Evolutionary conservation across 371 early-diverging fungal genomes (phyloP), one percentile per base, ranked within the genome.

Genomic region (Antonospora locustae): DNA sequence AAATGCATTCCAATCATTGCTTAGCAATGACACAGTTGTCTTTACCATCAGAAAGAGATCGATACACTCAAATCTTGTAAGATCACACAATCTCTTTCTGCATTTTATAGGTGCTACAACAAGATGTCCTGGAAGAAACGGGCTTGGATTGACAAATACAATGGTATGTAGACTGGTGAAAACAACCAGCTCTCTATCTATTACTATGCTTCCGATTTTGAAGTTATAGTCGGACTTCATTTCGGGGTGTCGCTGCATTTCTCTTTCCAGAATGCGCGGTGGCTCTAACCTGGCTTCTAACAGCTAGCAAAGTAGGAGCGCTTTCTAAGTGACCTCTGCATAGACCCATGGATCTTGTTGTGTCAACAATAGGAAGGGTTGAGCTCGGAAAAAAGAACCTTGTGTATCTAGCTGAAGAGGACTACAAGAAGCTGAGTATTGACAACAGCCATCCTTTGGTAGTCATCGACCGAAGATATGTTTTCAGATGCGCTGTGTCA

Each of bases 121-220:
- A n/a, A 63, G 45, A 51, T 67, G 67, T 43, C 59, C 44, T 34
- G 50, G 50, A 16, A 67, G 48, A 48, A 67, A 62, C 0, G 67
- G 67, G 22, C 59, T 16, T 43, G 63, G 22, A 44, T 61, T 62
- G 1, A 48, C 41, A 46, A 67, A 67, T 1, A 63, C 39, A 63
- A 53, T n/a, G n/a, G n/a, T n/a, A n/a, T n/a, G n/a, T n/a, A n/a
- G n/a, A n/a, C n/a, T n/a, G n/a, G n/a, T n/a, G n/a, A n/a, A n/a
- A n/a, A n/a, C n/a, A n/a, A n/a, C n/a, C n/a, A n/a, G n/a, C n/a
- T n/a, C n/a, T n/a, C n/a, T n/a, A n/a, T n/a, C n/a, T n/a, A n/a
- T n/a, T n/a, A n/a, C n/a, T n/a, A n/a, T n/a, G n/a, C n/a, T n/a
- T n/a, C n/a, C n/a, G n/a, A n/a, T n/a, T n/a, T n/a, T n/a, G n/a